Percentiles rank a stretch among this genome's conserved stretches.
Evolutionary conservation across 805 yeast species (phyloP).

Genomic region (Wickerhamomyces mucosus): DNA sequence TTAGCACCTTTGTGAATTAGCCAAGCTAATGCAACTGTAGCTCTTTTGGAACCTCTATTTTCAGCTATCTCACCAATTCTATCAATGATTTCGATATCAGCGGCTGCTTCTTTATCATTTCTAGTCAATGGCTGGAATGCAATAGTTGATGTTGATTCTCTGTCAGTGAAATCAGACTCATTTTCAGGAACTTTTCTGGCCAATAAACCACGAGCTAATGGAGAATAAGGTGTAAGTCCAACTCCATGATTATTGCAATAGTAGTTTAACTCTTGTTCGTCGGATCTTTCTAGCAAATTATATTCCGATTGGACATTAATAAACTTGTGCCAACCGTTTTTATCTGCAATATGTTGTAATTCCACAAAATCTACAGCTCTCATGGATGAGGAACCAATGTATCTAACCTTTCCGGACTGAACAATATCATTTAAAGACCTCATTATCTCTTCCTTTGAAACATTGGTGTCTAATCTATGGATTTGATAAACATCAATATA

Average conservation of each 20-base stretch:
- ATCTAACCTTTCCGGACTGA: constrained; percentile 34
- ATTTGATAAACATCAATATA: constrained; percentile 41
- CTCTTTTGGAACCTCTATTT: constrained; percentile 40
- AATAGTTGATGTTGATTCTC: not conserved
- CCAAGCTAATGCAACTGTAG: constrained; percentile 44
- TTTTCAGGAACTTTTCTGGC: constrained; percentile 5
- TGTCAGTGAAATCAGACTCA: constrained; percentile 6
- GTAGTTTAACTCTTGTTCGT: constrained; percentile 51
- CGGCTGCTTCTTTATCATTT: not conserved
- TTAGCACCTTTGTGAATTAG: constrained; percentile 35
- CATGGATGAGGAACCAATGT: constrained; percentile 58
- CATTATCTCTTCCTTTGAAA: constrained; percentile 42
- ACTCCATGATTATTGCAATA: constrained; percentile 41
- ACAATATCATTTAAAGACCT: constrained; percentile 41
- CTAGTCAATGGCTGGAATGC: not conserved
- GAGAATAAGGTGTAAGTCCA: constrained; percentile 53
- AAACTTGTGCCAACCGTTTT: constrained; percentile 46
- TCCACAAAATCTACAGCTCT: constrained; percentile 25
- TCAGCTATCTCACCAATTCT: constrained; percentile 45
- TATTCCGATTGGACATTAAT: constrained; percentile 50
- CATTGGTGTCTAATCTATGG: constrained; percentile 36
- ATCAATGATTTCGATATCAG: constrained; percentile 26
- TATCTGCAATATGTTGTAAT: constrained; percentile 46
- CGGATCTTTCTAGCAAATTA: constrained; percentile 42
- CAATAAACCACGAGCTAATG: too few relatives aligned